A percentile compares a stretch with the other conserved stretches of the same genome.
Evolutionary conservation across 2,329 filamentous ascomycete genomes (phyloP).

Genomic region (Fusarium sp.): DNA sequence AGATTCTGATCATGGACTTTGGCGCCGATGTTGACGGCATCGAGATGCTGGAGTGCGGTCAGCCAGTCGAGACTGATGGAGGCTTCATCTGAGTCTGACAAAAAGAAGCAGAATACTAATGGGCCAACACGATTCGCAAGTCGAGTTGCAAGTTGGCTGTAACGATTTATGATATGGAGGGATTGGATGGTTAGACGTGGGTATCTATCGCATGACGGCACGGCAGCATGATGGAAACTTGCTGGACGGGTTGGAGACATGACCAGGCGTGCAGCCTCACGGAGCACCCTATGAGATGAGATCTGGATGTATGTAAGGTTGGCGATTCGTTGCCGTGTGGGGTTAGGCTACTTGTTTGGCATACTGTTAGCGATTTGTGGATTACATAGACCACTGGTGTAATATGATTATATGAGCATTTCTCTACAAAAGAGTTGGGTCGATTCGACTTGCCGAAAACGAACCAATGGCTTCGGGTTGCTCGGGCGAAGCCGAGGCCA

Average conservation of each 20-base stretch:
- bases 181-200: conserved; percentile 33
- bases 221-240: conserved; percentile 28
- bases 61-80: conserved; percentile 24
- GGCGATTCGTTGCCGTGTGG: conserved; percentile 11
- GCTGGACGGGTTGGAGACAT: conserved; percentile 31
- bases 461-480: neutral
- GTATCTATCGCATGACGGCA: neutral
- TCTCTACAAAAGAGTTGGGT: neutral
- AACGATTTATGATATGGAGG: conserved; percentile 39
- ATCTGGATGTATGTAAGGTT: conserved; percentile 20
- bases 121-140: neutral
- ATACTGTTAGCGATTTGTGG: conserved; percentile 33
- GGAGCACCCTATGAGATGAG: conserved; percentile 30
- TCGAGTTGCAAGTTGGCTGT: conserved; percentile 23
- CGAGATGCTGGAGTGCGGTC: conserved; percentile 65
- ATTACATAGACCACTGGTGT: conserved; percentile 33
- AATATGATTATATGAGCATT: conserved; percentile 14
- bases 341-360: conserved; percentile 21
- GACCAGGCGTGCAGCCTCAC: conserved; percentile 35
- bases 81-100: conserved; percentile 42
- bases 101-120: conserved; percentile 13
- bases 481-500: neutral
- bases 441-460: neutral
- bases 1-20: conserved; percentile 95
- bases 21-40: conserved; percentile 71